Evolutionary conservation across 140 eudicot species (phyloP).

Genomic region (Erigeron philadelphicus): DNA sequence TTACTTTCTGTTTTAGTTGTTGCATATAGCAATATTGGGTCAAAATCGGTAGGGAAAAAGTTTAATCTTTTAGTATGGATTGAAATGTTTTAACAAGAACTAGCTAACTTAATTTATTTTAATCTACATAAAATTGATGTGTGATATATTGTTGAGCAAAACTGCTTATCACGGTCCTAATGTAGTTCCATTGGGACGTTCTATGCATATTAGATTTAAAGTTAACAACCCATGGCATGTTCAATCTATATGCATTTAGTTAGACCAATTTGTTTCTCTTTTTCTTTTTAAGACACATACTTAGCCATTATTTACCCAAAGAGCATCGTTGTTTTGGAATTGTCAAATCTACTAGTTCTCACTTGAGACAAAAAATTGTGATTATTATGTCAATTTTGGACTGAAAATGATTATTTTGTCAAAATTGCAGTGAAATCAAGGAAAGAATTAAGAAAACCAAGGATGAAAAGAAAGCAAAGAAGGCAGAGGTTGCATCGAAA

Average conservation of each 20-base stretch:
- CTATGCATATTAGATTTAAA: background rate
- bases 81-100: no score
- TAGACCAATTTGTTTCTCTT: no score
- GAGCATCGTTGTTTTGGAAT: no score
- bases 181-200: background rate
- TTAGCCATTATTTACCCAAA: no score
- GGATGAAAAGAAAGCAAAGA: constrained; percentile 65
- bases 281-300: no score
- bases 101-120: no score
- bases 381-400: background rate
- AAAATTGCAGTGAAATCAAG: constrained; percentile 50
- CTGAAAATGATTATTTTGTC: background rate
- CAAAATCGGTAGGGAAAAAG: background rate
- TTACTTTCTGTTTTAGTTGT: background rate
- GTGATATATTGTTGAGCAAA: background rate
- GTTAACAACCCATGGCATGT: no score
- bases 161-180: background rate
- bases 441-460: constrained; percentile 62
- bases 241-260: no score
- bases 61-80: background rate
- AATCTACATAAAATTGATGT: background rate
- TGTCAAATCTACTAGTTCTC: no score
- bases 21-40: no score
- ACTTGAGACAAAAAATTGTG: no score
- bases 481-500: constrained; percentile 49